These are phyloP conservation scores for Geranomyces michiganensis DNA, from an alignment of 192 early-diverging fungal genomes.

Conservation along the genomic window DNA sequence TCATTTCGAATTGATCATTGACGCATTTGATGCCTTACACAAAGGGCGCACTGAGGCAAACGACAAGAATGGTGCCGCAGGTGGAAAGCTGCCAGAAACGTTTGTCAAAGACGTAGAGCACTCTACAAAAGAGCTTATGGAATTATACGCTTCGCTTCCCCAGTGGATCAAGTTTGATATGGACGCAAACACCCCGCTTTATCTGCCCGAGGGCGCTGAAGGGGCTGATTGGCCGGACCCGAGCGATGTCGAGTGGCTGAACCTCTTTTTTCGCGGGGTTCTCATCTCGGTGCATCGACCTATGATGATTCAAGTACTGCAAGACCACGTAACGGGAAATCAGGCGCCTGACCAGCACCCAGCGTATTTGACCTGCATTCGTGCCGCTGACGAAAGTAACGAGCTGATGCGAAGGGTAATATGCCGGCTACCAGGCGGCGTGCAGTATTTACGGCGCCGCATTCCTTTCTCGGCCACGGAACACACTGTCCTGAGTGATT, in stretches of 20 bases:
- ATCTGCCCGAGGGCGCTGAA: background rate
- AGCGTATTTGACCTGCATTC: slow-evolving; percentile 9
- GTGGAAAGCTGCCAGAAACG: background rate
- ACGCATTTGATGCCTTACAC: background rate
- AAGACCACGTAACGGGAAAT: background rate
- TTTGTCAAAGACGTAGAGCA: background rate
- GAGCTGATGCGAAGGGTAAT: slow-evolving; percentile 12
- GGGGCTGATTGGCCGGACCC: slow-evolving; percentile 11
- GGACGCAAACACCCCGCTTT: background rate
- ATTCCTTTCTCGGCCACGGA: background rate
- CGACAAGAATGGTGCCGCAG: background rate
- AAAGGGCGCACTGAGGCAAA: background rate
- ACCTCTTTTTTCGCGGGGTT: slow-evolving; percentile 12
- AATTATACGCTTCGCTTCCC: background rate
- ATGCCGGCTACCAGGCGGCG: background rate
- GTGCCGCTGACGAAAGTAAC: slow-evolving; percentile 4
- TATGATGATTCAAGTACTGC: slow-evolving; percentile 8
- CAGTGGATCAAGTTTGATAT: slow-evolving; percentile 3
- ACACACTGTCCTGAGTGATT: background rate
- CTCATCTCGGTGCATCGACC: slow-evolving; percentile 15
- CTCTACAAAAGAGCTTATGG: background rate
- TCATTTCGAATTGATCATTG: background rate
- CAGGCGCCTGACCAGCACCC: background rate
- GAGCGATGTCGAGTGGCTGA: slow-evolving; percentile 14
- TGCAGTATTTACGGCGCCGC: background rate